phyloP scores from a whole-genome alignment of 169 alveolate genomes.

The Plasmodium ovale region DNA sequence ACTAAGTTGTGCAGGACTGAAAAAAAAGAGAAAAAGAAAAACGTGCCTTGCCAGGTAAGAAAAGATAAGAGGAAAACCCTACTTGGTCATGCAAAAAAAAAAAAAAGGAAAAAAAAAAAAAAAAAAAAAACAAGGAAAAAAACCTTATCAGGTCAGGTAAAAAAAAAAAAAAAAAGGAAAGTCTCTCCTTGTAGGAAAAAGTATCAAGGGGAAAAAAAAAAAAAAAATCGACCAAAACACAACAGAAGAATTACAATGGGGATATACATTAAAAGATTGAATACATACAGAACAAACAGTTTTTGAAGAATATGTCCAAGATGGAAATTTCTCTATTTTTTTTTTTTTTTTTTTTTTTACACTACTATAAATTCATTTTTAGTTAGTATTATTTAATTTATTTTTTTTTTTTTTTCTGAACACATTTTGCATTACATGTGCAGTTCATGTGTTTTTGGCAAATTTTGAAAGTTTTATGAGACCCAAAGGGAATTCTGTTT shows the following conservation, averaged over 20 bases:
- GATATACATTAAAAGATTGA: neutral
- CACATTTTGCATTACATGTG: neutral
- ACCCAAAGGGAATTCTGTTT: neutral
- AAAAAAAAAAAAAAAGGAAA: neutral
- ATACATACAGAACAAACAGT: neutral
- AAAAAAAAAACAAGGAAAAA: too few relatives aligned
- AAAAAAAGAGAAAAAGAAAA: slow-evolving; percentile 61
- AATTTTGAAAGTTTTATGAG: neutral
- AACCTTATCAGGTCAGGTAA: too few relatives aligned
- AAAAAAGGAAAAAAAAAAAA: too few relatives aligned
- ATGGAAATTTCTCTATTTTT: neutral
- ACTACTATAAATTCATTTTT: neutral
- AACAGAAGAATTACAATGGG: neutral
- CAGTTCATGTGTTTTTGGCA: neutral
- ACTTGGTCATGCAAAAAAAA: neutral
- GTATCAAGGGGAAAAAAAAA: too few relatives aligned
- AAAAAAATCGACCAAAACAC: neutral
- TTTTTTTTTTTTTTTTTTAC: too few relatives aligned
- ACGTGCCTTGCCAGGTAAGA: slow-evolving; percentile 24
- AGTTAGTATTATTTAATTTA: too few relatives aligned
- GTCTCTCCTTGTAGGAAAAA: neutral
- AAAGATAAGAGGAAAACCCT: neutral
- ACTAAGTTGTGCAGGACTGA: slow-evolving; percentile 54
- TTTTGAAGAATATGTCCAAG: neutral
- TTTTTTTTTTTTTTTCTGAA: too few relatives aligned